Evolutionary conservation across 768 basidiomycete genomes (phyloP), one percentile per base, ranked within the genome.

Genomic region (Punctularia strigosozonata): DNA sequence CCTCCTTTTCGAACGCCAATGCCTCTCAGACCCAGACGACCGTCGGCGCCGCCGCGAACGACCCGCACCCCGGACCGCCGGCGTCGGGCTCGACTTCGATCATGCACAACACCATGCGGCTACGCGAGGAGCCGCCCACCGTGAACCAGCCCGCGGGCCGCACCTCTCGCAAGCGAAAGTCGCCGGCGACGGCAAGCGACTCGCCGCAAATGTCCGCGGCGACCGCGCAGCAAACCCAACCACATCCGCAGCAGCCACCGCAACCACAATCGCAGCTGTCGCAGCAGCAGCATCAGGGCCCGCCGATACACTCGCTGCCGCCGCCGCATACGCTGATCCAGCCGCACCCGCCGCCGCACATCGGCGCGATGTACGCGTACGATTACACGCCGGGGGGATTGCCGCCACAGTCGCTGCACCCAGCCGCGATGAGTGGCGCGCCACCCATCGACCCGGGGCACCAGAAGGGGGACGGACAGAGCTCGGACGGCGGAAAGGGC

Each of bases 131-230:
- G 37, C 68, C 58, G 12, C 52, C 58, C 36, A 36, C 53, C 31
- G 55, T 57, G 37, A 53, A 56, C 38, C 49, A 50, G 41, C 64
- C 68, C 28, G 56, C 69, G 12, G 42, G 65, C 35, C 68, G 73
- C 33, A 42, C 60, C 8, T 52, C 64, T 23, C 69, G 80, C 42
- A 86, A 86, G 54, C 73, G 83, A 49, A 86, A 86, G 57, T 52
- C 80, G 0, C 79, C 80, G 6, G 69, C 80, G 2, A 51, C 63
- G 15, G 47, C 62, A 12, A 21, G 50, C 13, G 36, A 45, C n/a
- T 40, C 32, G 2, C 46, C 44, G 4, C 43, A 41, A 1, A 46
- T 37, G 2, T 45, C 41, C 1, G 48, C 40, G 31, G 43, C 56
- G 5, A 40, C 46, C 4, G 31, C 4, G 17, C 36, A 32, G 18